Percentiles rank a stretch among this genome's conserved stretches.
Conservation (phyloP, 2,329 filamentous ascomycete species). For the Lasiodiplodia sp. region DNA sequence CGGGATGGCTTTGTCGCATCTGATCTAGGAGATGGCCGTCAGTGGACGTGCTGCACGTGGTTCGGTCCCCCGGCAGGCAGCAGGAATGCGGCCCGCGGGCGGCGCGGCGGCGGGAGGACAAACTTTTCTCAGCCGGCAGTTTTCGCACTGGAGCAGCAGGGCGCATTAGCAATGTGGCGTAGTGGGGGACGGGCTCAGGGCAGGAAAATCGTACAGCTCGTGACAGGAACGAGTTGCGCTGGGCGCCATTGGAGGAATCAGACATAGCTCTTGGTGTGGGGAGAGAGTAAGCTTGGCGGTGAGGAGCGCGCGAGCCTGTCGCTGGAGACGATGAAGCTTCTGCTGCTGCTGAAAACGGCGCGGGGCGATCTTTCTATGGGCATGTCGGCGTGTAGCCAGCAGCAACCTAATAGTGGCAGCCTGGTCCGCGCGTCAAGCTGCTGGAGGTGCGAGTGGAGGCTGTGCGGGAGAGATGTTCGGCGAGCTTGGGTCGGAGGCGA, state of each 20-base stretch:
- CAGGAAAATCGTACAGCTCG: slow-evolving; percentile 2
- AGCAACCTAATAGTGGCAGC: neutral
- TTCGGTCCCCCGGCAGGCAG: too few species aligned
- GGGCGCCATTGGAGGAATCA: neutral
- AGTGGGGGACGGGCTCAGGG: too few species aligned
- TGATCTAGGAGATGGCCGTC: slow-evolving; percentile 8
- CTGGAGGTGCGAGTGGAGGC: neutral
- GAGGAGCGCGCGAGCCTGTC: too few species aligned
- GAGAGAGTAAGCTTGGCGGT: neutral
- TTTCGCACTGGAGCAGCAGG: slow-evolving; percentile 8
- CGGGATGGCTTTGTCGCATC: slow-evolving; percentile 21
- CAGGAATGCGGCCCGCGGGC: neutral
- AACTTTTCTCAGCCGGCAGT: slow-evolving; percentile 22
- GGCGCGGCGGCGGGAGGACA: neutral
- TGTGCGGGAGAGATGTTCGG: neutral
- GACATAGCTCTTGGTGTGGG: slow-evolving; percentile 7
- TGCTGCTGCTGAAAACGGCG: neutral
- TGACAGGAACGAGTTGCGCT: slow-evolving; percentile 22
- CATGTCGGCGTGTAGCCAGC: neutral
- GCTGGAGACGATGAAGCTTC: neutral
- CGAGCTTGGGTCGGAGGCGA: neutral
- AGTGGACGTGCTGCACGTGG: neutral
- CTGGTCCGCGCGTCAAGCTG: neutral
- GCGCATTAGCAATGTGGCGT: neutral
- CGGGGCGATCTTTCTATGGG: neutral